Evolutionary conservation across 108 stramenopile genomes (phyloP), one percentile per base, ranked within the genome.

Genomic region (Pseudonitzschia multiseries): DNA sequence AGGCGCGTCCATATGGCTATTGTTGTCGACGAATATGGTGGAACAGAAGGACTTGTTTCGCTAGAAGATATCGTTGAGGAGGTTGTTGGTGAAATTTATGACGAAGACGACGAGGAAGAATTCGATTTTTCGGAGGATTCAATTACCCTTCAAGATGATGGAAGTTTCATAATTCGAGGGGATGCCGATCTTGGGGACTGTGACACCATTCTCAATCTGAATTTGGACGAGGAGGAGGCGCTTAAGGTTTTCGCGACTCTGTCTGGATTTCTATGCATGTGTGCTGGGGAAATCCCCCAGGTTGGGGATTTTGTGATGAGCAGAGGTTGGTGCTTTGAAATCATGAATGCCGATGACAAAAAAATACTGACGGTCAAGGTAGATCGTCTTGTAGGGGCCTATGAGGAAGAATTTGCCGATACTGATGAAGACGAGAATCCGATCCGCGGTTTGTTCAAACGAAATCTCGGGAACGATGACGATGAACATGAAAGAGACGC

Each of bases 21-120:
- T 76, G 98, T 98, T 24, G 98, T 98, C 10, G 98, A 98, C 68
- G 98, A 98, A 83, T 97, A 91, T 75, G 98, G 98, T 31, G 98
- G 98, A 33, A 98, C 98, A 0, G 96, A 95, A 66, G 98, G 98
- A n/a, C 67, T 98, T 60, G 96, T 98, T 12, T 96, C 96, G 8
- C 74, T 98, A 27, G 98, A 98, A 81, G 96, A 97, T 81, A 96
- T 97, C 68, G 87, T 97, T 22, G 98, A 98, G 81, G 96, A 96
- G 84, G 95, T 94, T 41, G 93, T 96, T 31, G 96, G 96, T 18
- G 93, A 94, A 79, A 94, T 94, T 42, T 94, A 94, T 70, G 93
- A 94, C 69, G 93, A 89, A 82, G 95, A 88, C 80, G 88, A 90
- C 74, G 95, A 96, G 43, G 95, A 95, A 57, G 93, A 97, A 70